These are phyloP conservation scores for Trypanosoma caninum DNA, from an alignment of 208 protist genomes.

Conservation along the genomic window DNA sequence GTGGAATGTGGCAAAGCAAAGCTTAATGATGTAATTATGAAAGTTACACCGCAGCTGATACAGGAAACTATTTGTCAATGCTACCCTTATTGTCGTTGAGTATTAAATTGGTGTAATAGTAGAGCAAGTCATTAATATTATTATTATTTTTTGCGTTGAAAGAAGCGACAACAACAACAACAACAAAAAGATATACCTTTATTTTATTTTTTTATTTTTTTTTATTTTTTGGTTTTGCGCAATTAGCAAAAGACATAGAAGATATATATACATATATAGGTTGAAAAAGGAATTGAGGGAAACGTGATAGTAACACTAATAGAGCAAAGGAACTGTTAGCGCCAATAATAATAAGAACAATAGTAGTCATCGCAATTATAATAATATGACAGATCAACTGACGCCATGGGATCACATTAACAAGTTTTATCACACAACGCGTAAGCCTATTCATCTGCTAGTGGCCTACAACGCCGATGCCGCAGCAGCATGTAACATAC, in stretches of 20 bases:
- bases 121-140: not conserved
- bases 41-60: slow-evolving; percentile 46
- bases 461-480: slow-evolving; percentile 74
- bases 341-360: too few species aligned
- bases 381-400: slow-evolving; percentile 19
- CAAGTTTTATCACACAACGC: slow-evolving; percentile 56
- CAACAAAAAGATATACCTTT: slow-evolving; percentile 6
- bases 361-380: not conserved
- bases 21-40: slow-evolving; percentile 40
- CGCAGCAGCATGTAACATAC: slow-evolving; percentile 63
- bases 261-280: not conserved
- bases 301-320: not conserved
- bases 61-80: slow-evolving; percentile 81
- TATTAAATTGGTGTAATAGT: too few species aligned
- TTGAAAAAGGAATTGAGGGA: not conserved
- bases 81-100: slow-evolving; percentile 57
- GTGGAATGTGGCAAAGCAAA: slow-evolving; percentile 21
- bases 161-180: not conserved
- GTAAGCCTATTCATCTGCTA: slow-evolving; percentile 65
- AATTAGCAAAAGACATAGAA: not conserved
- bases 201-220: slow-evolving; percentile 18
- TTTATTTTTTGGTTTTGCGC: not conserved
- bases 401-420: slow-evolving; percentile 65
- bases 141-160: not conserved
- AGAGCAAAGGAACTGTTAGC: not conserved